Evolutionary conservation across 1,139 yeast species (phyloP).

Genomic region (Taphrina confusa): DNA sequence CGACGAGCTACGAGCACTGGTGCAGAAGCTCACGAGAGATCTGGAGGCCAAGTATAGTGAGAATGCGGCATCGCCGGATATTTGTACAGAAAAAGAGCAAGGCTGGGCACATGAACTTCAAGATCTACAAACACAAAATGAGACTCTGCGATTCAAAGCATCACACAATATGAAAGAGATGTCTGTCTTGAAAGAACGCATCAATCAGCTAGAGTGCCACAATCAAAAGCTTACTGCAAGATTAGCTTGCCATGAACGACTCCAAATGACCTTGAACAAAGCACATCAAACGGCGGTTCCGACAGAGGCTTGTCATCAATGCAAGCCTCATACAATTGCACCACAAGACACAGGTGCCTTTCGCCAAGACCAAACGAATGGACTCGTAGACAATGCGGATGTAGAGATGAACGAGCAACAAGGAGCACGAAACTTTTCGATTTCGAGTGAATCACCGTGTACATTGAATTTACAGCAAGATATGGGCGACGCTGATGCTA

Average conservation of each 20-base stretch:
- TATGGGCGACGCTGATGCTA: no score
- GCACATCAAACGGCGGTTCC: no score
- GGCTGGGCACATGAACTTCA: not conserved
- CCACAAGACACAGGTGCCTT: no score
- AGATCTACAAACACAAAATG: not conserved
- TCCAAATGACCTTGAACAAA: no score
- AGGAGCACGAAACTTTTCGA: not conserved
- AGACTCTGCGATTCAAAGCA: constrained; percentile 4
- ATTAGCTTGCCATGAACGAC: no score
- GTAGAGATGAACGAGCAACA: not conserved
- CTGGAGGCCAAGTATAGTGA: not conserved
- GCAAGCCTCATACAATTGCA: no score
- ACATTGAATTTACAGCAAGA: no score
- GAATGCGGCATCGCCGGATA: no score
- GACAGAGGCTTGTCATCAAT: no score
- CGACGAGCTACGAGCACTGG: not conserved
- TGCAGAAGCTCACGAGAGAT: not conserved
- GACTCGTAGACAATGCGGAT: no score
- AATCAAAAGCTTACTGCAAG: not conserved
- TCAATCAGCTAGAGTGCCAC: not conserved
- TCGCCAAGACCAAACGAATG: no score
- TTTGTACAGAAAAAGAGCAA: no score
- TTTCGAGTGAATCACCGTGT: not conserved
- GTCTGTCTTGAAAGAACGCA: constrained; percentile 1
- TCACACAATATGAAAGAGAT: not conserved